These are phyloP conservation scores for Sugiyamaella chiloensis DNA, from an alignment of 805 yeast genomes.

Conservation along the genomic window DNA sequence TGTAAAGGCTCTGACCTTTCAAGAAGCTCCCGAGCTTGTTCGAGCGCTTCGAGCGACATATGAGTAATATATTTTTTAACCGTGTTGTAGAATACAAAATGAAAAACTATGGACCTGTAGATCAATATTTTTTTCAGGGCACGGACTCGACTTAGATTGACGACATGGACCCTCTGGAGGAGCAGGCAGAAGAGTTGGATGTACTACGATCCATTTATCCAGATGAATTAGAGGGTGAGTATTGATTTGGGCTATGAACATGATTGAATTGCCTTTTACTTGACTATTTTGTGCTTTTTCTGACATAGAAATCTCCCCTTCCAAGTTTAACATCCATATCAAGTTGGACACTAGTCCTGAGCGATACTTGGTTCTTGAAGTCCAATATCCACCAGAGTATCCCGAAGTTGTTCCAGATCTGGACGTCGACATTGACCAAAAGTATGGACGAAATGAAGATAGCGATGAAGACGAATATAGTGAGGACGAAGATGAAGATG, in stretches of 20 bases:
- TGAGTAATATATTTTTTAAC: no score
- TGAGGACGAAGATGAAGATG: constrained; percentile 46
- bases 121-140: constrained; percentile 7
- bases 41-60: no score
- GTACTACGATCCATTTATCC: constrained; percentile 90
- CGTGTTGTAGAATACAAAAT: no score
- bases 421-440: constrained; percentile 39
- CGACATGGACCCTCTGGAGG: constrained; percentile 77
- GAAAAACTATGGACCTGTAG: no score
- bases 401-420: constrained; percentile 78
- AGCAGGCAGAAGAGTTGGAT: constrained; percentile 86
- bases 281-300: no score
- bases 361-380: constrained; percentile 54
- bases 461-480: constrained; percentile 42
- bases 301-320: constrained; percentile 39
- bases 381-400: constrained; percentile 70
- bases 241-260: no score
- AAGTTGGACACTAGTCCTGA: constrained; percentile 63
- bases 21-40: constrained; percentile 43
- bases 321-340: constrained; percentile 56
- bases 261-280: no score
- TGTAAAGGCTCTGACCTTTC: constrained; percentile 50
- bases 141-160: constrained; percentile 2
- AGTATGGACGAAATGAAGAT: constrained; percentile 51
- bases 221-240: constrained; percentile 57